Percentiles rank a stretch among this genome's conserved stretches.
Conservation (phyloP, 1,284 basidiomycete species). For the Cutaneotrichosporon dermatis region DNA sequence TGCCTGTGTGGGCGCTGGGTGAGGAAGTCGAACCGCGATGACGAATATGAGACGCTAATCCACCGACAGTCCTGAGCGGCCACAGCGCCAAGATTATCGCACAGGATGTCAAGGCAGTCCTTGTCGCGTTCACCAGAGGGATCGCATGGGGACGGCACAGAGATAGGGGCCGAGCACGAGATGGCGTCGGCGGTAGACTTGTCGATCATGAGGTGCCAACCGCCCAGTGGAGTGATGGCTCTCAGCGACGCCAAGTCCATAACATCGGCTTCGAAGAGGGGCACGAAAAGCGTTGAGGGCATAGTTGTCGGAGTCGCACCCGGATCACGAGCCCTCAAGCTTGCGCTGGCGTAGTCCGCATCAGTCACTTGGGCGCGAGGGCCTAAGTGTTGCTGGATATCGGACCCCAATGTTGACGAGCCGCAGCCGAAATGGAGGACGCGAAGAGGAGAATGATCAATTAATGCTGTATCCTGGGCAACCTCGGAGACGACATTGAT, state of each 20-base stretch:
- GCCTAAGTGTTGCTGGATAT: conserved; percentile 14
- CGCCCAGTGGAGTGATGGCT: conserved; percentile 1
- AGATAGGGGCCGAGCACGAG: conserved; percentile 24
- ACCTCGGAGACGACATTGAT: conserved; percentile 23
- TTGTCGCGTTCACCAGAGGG: neutral
- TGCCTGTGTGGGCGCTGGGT: neutral
- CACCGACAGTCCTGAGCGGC: conserved; percentile 24
- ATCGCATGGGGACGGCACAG: conserved; percentile 5
- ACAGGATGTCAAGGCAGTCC: conserved; percentile 29
- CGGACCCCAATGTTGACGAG: conserved; percentile 29
- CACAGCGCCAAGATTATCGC: conserved; percentile 24
- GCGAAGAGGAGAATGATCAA: neutral
- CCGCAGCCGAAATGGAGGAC: conserved; percentile 43
- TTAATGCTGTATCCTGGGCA: neutral
- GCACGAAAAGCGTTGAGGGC: neutral
- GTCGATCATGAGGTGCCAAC: conserved; percentile 39
- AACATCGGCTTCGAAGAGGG: conserved; percentile 10
- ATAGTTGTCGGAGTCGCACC: neutral
- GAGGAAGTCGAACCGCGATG: conserved; percentile 29
- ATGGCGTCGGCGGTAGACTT: conserved; percentile 47
- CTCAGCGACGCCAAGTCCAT: neutral
- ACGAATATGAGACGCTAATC: conserved; percentile 39
- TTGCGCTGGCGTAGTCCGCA: conserved; percentile 30
- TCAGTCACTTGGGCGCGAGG: conserved; percentile 25
- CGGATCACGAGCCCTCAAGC: neutral